phyloP scores from a whole-genome alignment of 768 basidiomycete genomes.

The Clavaria fumosa region DNA sequence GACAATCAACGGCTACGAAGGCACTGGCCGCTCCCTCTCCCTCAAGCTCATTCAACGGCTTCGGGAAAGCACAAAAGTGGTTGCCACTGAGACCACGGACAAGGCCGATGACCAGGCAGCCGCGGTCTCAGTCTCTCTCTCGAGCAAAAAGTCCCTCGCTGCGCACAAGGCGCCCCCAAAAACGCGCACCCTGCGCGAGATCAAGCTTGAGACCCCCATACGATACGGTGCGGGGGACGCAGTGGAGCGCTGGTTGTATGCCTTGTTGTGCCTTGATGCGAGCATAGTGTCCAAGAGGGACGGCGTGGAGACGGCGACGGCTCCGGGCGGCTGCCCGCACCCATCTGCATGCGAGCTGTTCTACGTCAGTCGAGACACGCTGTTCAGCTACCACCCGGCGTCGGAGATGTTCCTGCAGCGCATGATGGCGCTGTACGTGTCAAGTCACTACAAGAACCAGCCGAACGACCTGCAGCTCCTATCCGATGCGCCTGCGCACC shows the following conservation, averaged over 20 bases:
- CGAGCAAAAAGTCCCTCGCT: constrained; percentile 40
- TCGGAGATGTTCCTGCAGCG: constrained; percentile 96
- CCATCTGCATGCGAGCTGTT: constrained; percentile 89
- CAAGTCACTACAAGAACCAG: constrained; percentile 97
- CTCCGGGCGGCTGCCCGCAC: constrained; percentile 73
- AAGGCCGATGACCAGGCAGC: constrained; percentile 26
- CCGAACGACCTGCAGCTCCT: constrained; percentile 98
- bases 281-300: constrained; percentile 37
- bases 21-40: constrained; percentile 95
- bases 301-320: too few relatives aligned
- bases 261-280: constrained; percentile 81
- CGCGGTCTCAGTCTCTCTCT: constrained; percentile 18
- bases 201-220: constrained; percentile 91
- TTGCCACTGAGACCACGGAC: constrained; percentile 31
- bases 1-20: constrained; percentile 99
- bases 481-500: constrained; percentile 93
- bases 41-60: constrained; percentile 96
- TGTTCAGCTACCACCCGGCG: constrained; percentile 95
- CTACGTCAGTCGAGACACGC: constrained; percentile 88
- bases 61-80: constrained; percentile 74
- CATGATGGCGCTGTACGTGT: constrained; percentile 97
- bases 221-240: constrained; percentile 79
- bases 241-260: constrained; percentile 91
- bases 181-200: constrained; percentile 71
- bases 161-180: constrained; percentile 46